Base-by-base conservation (phyloP, 805 yeast species). In the Cyberlindnera suaveolens region DNA sequence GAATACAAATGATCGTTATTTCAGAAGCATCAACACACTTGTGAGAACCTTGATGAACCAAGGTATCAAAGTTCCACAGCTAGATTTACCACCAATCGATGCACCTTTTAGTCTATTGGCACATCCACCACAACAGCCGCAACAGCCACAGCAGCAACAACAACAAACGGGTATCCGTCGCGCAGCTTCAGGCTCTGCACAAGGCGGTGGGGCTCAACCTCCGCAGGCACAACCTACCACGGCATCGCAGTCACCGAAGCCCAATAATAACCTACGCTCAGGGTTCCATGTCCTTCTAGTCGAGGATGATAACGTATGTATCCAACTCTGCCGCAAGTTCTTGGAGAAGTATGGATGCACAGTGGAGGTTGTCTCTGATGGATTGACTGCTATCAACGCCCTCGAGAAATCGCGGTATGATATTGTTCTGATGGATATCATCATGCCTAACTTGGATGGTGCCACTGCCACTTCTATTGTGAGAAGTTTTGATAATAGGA, bases 331-430 rank as follows among this genome's bases (percentile, higher is more conserved):
- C 53, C 72, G 85, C 9, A 85, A 86, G 60, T 87, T 93, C 57
- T 63, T 93, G 44, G 77, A 78, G 58, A 85, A 87, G 56, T 88
- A 85, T 60, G 97, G 97, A 0, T 90, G 96, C 61, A 80, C 88
- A 13, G 96, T 91, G 5, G 91, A 93, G 38, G 87, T 89, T 16
- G 97, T 87, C 0, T 83, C 88, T 5, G 97, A 91, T 65, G 99
- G 99, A 0, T 65, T 91, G 10, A 81, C 86, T 31, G 96, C 96
- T 3, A 88, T 93, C 36, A 75, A 80, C 30, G 82, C 80, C 0
- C 76, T 85, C 27, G 90, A 82, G 57, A 77, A 78, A 40, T 76
- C 77, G 31, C 76, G 81, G 52, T 85, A 80, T 56, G 95, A 84
- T 62, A 66, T 85, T 45, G 91, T 85, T 1, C 62, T 85, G 36